Base-by-base conservation (phyloP, 2,329 filamentous ascomycete genomes). In the Talaromyces pinophilus region DNA sequence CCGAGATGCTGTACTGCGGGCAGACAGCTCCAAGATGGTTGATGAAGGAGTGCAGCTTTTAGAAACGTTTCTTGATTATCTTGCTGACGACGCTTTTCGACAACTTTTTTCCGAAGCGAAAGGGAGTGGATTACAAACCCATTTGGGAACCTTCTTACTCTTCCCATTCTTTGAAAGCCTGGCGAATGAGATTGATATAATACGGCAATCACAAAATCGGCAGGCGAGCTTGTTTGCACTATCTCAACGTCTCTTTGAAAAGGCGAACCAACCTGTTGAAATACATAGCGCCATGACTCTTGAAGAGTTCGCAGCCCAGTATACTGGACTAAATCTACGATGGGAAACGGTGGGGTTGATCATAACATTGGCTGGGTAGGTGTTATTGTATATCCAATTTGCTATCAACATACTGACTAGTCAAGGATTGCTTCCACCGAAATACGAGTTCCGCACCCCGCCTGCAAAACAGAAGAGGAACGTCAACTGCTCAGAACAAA, bases 21-120 rank as follows among this genome's bases (percentile, higher is more conserved):
- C 64, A n/a, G 64, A 66, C 33, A 66, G 64, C 64, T 62, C 38
- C n/a, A 62, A 59, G 50, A 66, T 66, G 64, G 59, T 66, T 19
- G 59, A 63, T 3, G 64, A 66, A 40, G 64, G 64, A 2, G 59
- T 62, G 1, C 64, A 66, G 30, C n/a, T 66, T 2, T 42, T 66
- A 38, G 64, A 66, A 4, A 62, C 59, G 0, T 66, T 66, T 59
- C 64, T 66, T 38, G 48, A 66, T 19, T 66, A 66, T 4, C 50
- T 66, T 8, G 42, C 64, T 28, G 35, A 66, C 13, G 40, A 66
- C 7, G 64, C 50, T 7, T 62, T 66, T 30, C 38, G 64, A 6
- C 48, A 40, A 59, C 19, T 46, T 15, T 66, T 66, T n/a, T 66
- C 64, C 7, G 64, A 38, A 59, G 42, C 59, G 10, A 62, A 59